Conservation (phyloP, 2,329 filamentous ascomycete genomes). For the Fusarium lateritium region DNA sequence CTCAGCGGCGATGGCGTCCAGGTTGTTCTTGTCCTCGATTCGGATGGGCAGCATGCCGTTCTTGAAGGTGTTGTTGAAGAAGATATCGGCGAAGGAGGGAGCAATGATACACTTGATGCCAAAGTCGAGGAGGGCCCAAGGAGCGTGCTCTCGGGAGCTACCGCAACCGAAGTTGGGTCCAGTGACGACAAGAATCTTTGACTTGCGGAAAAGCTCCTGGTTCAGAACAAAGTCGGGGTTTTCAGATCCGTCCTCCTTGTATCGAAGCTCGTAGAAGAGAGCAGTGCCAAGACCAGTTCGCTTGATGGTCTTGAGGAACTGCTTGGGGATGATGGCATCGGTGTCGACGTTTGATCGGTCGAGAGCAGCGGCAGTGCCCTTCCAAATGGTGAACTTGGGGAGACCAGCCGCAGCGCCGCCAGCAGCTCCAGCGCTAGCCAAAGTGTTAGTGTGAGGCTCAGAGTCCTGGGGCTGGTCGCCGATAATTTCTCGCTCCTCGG, state of each 20-base stretch:
- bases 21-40: slow-evolving; percentile 75
- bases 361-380: slow-evolving; percentile 89
- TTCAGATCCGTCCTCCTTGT: slow-evolving; percentile 79
- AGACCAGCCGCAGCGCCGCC: slow-evolving; percentile 73
- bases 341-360: slow-evolving; percentile 95
- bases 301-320: slow-evolving; percentile 99
- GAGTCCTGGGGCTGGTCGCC: slow-evolving; percentile 75
- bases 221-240: slow-evolving; percentile 91
- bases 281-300: slow-evolving; percentile 91
- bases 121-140: slow-evolving; percentile 97
- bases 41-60: slow-evolving; percentile 96
- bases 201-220: slow-evolving; percentile 83
- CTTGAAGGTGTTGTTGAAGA: slow-evolving; percentile 99
- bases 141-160: slow-evolving; percentile 92
- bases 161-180: slow-evolving; percentile 97
- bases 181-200: slow-evolving; percentile 93
- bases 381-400: slow-evolving; percentile 85
- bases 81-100: slow-evolving; percentile 82
- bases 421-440: slow-evolving; percentile 52
- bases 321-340: slow-evolving; percentile 99
- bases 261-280: slow-evolving; percentile 89
- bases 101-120: slow-evolving; percentile 96
- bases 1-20: slow-evolving; percentile 81
- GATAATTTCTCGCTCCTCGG: slow-evolving; percentile 67
- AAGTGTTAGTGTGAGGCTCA: slow-evolving; percentile 74